Base-by-base conservation (phyloP, 352 stramenopile genomes). In the Pythium periplocum region DNA sequence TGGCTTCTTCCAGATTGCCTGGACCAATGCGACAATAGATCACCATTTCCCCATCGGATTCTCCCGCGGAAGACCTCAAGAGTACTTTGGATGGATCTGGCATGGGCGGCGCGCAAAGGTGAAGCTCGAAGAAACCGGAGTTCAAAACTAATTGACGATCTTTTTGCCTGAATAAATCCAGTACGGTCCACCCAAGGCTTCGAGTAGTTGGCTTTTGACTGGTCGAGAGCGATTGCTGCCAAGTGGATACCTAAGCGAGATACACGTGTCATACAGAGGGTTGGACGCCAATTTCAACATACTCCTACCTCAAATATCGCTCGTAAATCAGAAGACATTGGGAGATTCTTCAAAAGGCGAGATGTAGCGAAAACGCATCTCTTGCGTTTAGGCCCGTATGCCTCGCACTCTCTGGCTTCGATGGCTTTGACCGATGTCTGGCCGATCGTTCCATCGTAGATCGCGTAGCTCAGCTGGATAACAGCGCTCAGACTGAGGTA, bases 341-440 rank as follows among this genome's bases (percentile, higher is more conserved):
- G 42, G 4, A 75, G 38, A 1, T 57, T 55, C 32, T 69, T 63
- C 12, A 75, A 43, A 0, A 56, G 9, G 3, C 54, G 63, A 2
- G 47, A 35, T 6, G 47, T 45, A 6, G 56, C 57, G 7, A 72
- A 64, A 9, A 72, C 51, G 2, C 44, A 62, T 45, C 63, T 48
- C 17, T 60, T 51, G 46, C 58, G n/a, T 4, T 11, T 57, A 6
- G 58, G 62, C 7, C 62, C 66, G 39, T 68, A 44, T 11, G 51
- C 37, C 35, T 75, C 67, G n/a, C 53, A 68, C n/a, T 66, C 53
- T 41, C 43, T 61, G 1, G 59, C 62, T 0, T 38, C 33, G 0
- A 75, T 11, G 0, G 55, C 40, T 45, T 68, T 72, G 57, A 70
- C 60, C 6, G 59, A 41, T 8, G 55, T 71, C 4, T 60, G 67